Conservation (phyloP, 306 rosid species). For the Quercus berberidifolia region DNA sequence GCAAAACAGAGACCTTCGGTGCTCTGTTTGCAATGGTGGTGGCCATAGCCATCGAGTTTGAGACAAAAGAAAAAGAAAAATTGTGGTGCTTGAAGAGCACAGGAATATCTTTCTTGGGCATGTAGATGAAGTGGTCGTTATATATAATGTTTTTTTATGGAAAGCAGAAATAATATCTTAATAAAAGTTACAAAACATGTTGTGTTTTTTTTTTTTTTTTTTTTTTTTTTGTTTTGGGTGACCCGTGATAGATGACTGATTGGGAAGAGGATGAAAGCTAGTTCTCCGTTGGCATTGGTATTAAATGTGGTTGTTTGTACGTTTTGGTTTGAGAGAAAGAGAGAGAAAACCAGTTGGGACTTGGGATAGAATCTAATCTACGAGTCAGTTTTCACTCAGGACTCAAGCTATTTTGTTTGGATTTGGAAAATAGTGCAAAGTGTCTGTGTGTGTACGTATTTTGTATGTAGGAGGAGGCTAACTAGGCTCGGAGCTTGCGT, state of each 20-base stretch:
- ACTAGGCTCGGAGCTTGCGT: too few species aligned
- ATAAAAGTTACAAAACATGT: conserved; percentile 10
- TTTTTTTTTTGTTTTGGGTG: too few species aligned
- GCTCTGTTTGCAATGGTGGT: conserved; percentile 38
- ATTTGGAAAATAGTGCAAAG: neutral
- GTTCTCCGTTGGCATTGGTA: neutral
- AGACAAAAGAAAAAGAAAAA: neutral
- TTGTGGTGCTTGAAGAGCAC: neutral
- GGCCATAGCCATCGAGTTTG: conserved; percentile 32
- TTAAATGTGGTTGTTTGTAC: conserved; percentile 27
- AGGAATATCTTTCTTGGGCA: conserved; percentile 10
- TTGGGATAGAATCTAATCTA: neutral
- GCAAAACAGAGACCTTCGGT: conserved; percentile 53
- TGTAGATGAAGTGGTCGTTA: neutral
- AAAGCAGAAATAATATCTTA: neutral
- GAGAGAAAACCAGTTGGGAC: conserved; percentile 6
- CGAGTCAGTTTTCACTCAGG: too few species aligned
- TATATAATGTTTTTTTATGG: neutral
- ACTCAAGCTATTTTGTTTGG: conserved; percentile 24
- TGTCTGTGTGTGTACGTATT: neutral
- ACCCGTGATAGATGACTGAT: conserved; percentile 51
- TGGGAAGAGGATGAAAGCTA: conserved; percentile 11
- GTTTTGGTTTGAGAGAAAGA: too few species aligned
- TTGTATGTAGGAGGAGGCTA: too few species aligned
- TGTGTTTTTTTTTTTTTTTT: conserved; percentile 34